These are phyloP conservation scores for Pseudoturritis turrita DNA, from an alignment of 345 rosid genomes.

Conservation along the genomic window DNA sequence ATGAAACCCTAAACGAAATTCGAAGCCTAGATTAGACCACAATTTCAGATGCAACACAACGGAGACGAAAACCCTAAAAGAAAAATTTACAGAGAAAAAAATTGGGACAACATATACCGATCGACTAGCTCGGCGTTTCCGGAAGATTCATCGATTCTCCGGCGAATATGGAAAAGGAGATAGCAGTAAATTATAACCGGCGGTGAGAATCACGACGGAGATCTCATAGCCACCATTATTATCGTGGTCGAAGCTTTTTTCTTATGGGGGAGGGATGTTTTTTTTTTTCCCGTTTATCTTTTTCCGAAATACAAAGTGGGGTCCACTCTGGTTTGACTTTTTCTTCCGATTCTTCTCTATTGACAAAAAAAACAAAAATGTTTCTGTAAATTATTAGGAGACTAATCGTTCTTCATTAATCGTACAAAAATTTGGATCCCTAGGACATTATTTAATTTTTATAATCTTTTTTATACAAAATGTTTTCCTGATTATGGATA, in stretches of 20 bases:
- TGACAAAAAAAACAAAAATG: too few relatives aligned
- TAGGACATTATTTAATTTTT: background rate
- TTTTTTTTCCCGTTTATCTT: background rate
- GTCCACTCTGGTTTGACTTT: background rate
- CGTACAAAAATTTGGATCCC: background rate
- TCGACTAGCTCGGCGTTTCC: background rate
- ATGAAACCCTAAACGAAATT: background rate
- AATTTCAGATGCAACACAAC: slow-evolving; percentile 2
- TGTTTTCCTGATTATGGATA: too few relatives aligned
- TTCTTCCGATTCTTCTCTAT: background rate
- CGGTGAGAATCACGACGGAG: slow-evolving; percentile 14
- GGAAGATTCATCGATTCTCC: background rate
- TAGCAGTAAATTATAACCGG: background rate
- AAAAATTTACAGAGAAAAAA: too few relatives aligned
- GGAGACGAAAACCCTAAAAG: background rate
- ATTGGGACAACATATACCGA: background rate
- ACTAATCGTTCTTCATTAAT: too few relatives aligned
- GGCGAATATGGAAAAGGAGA: background rate
- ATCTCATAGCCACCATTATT: background rate
- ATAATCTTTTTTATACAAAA: background rate
- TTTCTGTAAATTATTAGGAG: too few relatives aligned
- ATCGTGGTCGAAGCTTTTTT: background rate
- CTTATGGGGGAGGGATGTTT: background rate
- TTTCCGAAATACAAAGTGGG: background rate
- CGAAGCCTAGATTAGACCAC: background rate